Conservation (phyloP, 2,329 filamentous ascomycete genomes). For the Acrocalymma vagum region DNA sequence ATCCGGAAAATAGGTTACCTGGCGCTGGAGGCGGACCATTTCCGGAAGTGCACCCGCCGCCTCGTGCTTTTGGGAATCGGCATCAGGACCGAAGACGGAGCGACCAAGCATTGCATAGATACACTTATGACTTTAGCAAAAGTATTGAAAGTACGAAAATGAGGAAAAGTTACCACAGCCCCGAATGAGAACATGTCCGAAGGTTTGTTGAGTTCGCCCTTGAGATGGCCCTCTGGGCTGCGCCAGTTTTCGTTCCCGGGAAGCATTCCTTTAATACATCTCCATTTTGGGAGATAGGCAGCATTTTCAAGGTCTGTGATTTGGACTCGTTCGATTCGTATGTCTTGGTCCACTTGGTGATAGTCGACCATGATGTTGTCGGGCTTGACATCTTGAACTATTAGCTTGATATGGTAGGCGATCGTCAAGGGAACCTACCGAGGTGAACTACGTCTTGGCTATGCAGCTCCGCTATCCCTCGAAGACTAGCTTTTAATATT, state of each 20-base stretch:
- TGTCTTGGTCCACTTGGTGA: conserved; percentile 13
- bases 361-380: conserved; percentile 38
- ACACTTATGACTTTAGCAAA: conserved; percentile 27
- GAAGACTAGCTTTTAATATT: conserved; percentile 32
- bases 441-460: conserved; percentile 33
- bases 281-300: conserved; percentile 43
- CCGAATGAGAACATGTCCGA: conserved; percentile 42
- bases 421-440: conserved; percentile 18
- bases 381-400: conserved; percentile 34
- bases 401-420: conserved; percentile 9
- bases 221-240: conserved; percentile 39
- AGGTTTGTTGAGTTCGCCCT: conserved; percentile 35
- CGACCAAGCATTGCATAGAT: conserved; percentile 31
- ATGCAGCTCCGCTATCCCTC: conserved; percentile 34
- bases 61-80: conserved; percentile 29
- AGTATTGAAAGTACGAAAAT: not conserved
- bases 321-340: conserved; percentile 28
- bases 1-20: conserved; percentile 40
- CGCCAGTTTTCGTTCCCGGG: conserved; percentile 43
- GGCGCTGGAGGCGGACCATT: conserved; percentile 36
- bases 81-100: conserved; percentile 34
- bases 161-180: conserved; percentile 24
- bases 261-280: conserved; percentile 38
- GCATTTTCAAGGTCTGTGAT: conserved; percentile 43
- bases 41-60: conserved; percentile 28